Evolutionary conservation across 768 basidiomycete species (phyloP), one percentile per base, ranked within the genome.

Genomic region (Udeniomyces megalosporus): DNA sequence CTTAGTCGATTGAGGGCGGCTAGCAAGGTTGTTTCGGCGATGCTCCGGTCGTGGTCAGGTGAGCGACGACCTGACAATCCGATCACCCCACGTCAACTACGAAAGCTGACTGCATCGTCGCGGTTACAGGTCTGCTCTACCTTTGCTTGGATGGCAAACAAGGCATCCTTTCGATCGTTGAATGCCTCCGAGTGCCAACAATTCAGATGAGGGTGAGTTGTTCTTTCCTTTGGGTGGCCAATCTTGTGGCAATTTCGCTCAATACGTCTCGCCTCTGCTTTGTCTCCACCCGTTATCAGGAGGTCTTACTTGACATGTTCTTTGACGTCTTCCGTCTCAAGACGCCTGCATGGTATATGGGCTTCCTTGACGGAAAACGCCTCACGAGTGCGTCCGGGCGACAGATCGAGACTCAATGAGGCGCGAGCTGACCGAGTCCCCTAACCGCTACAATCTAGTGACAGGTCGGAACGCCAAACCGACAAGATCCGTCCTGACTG

Each of bases 31-130:
- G 82, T 93, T 38, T 82, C 84, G 58, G 77, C 84, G 47, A 85
- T 95, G 81, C 72, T 99, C 56, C 81, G 85, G 56, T 89, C 86
- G 14, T 99, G 92, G 91, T 85, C 88, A 68, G 93, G 92, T 93
- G 69, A 59, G 84, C 75, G 28, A 20, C 15, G 34, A 14, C 44
- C 26, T 24, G 2, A n/a, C 44, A 52, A 60, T 38, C 28, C 22
- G 17, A 5, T 22, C n/a, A 20, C n/a, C 38, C 12, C 22, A 15
- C 4, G 26, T n/a, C n/a, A n/a, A n/a, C 29, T 42, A 3, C 10
- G 3, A 2, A 28, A 0, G 20, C 38, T 31, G 20, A 32, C 35
- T 22, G 68, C 28, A 34, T 46, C 11, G 0, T n/a, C 12, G 6
- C 1, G 20, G 7, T 3, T 2, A 10, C 62, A 77, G 93, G 93